phyloP scores from a whole-genome alignment of 73 alveolate genomes.

The Stentor roeselii region DNA sequence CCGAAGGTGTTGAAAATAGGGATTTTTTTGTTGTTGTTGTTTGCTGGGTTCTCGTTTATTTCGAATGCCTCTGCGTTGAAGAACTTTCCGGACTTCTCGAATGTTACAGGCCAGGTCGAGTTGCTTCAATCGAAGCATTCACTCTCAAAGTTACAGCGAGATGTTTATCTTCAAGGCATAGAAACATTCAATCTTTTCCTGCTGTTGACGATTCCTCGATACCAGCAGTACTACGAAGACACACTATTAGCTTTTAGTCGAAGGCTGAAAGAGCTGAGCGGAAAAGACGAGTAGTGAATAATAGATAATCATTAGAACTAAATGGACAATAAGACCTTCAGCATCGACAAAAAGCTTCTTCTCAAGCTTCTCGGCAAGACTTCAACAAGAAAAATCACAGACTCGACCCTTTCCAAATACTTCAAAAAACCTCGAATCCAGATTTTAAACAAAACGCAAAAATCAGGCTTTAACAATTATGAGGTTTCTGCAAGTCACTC shows the following conservation, averaged over 20 bases:
- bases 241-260: not conserved
- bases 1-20: not conserved
- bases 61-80: not conserved
- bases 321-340: too few species aligned
- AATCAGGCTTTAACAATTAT: too few species aligned
- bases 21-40: not conserved
- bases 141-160: not conserved
- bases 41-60: not conserved
- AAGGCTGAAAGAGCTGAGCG: too few species aligned
- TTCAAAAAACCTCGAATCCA: too few species aligned
- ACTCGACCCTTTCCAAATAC: too few species aligned
- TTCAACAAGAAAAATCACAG: too few species aligned
- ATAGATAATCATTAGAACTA: too few species aligned
- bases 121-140: not conserved
- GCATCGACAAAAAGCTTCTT: too few species aligned
- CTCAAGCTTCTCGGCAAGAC: too few species aligned
- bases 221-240: not conserved
- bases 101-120: not conserved
- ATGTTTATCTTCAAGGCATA: not conserved
- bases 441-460: too few species aligned
- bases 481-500: too few species aligned
- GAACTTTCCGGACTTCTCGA: not conserved
- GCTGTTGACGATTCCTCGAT: not conserved
- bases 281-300: too few species aligned
- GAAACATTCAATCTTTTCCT: not conserved